Conservation (phyloP, 106 monocot species). For the Dendrobium nobile region DNA sequence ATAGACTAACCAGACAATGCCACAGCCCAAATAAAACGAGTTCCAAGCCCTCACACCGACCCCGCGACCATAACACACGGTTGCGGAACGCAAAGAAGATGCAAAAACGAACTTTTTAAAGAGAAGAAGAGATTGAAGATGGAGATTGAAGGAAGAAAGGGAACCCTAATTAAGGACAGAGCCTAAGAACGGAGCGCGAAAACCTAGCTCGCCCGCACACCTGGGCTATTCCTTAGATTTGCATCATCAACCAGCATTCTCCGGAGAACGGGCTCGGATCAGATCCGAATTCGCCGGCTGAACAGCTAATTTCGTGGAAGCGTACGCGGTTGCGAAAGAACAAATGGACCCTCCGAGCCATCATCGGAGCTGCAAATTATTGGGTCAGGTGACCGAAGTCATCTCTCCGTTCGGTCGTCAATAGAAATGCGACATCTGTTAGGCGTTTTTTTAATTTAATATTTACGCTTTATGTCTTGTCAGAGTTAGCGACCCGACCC, state of each 20-base stretch:
- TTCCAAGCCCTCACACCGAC: not conserved
- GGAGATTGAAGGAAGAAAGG: not conserved
- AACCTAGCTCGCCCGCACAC: not conserved
- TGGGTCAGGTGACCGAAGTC: too few relatives aligned
- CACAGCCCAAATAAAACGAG: not conserved
- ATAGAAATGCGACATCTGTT: too few relatives aligned
- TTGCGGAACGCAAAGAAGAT: not conserved
- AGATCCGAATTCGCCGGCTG: not conserved
- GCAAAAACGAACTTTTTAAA: not conserved
- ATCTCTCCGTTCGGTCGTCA: too few relatives aligned
- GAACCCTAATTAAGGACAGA: constrained; percentile 1
- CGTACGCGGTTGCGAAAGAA: not conserved
- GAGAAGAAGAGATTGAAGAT: not conserved
- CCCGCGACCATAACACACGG: not conserved
- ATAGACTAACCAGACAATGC: not conserved
- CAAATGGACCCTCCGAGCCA: not conserved
- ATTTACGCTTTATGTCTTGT: too few relatives aligned
- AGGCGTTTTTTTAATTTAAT: too few relatives aligned
- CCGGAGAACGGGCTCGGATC: not conserved
- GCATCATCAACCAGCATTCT: constrained; percentile 1
- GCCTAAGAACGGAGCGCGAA: not conserved
- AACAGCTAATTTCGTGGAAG: constrained; percentile 3
- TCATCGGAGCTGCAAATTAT: not conserved
- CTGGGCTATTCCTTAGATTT: not conserved
- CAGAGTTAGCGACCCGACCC: too few relatives aligned